Evolutionary conservation across 768 basidiomycete genomes (phyloP).

Genomic region (Boletus tomentosulus): DNA sequence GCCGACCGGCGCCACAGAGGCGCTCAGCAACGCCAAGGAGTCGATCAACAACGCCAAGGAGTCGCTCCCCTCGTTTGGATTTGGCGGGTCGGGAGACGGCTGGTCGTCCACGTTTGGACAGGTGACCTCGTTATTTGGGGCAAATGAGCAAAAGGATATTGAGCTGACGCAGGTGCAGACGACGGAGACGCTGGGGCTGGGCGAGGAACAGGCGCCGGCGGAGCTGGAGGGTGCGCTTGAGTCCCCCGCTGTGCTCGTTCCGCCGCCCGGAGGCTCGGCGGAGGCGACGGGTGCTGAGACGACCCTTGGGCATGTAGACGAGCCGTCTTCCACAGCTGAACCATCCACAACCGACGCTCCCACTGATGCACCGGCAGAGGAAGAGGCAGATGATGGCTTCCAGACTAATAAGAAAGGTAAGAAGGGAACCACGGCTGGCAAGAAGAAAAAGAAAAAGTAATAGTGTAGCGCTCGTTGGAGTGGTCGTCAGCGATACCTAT

Average conservation of each 20-base stretch:
- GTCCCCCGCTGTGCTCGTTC: neutral
- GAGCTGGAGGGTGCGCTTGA: neutral
- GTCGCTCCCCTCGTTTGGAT: neutral
- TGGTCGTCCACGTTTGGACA: neutral
- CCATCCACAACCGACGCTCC: neutral
- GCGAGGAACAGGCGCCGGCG: neutral
- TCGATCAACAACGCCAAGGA: neutral
- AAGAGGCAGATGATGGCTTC: neutral
- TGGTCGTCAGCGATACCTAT: neutral
- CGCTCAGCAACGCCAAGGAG: neutral
- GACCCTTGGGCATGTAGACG: neutral
- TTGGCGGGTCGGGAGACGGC: neutral
- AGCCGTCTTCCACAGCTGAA: neutral
- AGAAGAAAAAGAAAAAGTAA: conserved; percentile 12
- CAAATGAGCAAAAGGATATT: neutral
- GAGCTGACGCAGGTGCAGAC: neutral
- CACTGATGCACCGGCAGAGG: neutral
- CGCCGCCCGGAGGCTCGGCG: neutral
- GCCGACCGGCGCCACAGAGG: neutral
- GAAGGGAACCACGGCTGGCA: neutral
- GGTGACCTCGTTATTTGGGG: neutral
- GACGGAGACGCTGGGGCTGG: neutral
- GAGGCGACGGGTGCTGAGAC: neutral
- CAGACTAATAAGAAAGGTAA: neutral
- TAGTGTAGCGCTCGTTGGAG: neutral